Conservation (phyloP, 2,329 filamentous ascomycete genomes). For the Colletotrichum sp. region DNA sequence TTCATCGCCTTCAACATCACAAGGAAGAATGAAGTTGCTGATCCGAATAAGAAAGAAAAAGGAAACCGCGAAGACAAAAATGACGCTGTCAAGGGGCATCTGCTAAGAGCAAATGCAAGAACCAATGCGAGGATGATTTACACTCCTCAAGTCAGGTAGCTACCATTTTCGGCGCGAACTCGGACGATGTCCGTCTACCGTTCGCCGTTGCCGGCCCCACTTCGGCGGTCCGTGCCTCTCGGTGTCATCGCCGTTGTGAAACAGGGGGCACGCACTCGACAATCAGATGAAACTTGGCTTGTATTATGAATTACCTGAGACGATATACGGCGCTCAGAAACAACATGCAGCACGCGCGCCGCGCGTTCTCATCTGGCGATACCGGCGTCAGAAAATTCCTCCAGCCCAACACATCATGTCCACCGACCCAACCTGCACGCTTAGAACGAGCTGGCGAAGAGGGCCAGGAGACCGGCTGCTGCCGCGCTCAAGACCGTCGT, state of each 20-base stretch:
- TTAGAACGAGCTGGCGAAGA: background rate
- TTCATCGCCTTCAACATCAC: too few relatives aligned
- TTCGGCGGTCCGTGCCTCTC: background rate
- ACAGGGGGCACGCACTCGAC: background rate
- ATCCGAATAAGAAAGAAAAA: too few relatives aligned
- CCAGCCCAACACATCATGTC: background rate
- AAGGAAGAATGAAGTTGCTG: too few relatives aligned
- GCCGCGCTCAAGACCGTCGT: background rate
- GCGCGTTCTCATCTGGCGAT: background rate
- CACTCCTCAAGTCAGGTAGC: too few relatives aligned
- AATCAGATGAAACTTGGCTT: conserved; percentile 10
- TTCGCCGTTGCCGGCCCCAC: background rate
- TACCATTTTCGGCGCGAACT: background rate
- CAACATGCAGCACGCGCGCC: background rate
- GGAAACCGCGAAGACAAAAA: too few relatives aligned
- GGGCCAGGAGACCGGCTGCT: background rate
- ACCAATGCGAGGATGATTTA: too few relatives aligned
- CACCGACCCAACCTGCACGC: background rate
- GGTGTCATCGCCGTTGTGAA: background rate
- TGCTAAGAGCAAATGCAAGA: too few relatives aligned
- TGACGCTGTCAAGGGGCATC: too few relatives aligned
- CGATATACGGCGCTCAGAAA: background rate
- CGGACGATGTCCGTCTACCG: background rate
- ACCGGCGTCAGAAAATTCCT: background rate
- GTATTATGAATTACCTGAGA: background rate